Evolutionary conservation across 1,139 yeast genomes (phyloP).

Genomic region (Geotrichum europaeum): DNA sequence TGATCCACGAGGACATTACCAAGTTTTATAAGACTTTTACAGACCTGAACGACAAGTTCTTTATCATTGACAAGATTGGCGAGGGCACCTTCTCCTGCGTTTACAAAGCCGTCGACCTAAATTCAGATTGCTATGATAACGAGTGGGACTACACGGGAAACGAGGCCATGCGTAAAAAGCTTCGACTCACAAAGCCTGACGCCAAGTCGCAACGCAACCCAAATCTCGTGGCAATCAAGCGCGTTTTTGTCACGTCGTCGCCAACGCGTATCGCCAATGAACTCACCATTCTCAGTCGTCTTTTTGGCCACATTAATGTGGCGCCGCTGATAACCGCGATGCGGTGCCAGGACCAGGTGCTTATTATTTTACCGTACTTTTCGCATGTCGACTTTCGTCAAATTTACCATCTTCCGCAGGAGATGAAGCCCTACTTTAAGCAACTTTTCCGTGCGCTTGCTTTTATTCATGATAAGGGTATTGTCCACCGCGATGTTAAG

Average conservation of each 20-base stretch:
- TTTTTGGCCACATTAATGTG: constrained; percentile 64
- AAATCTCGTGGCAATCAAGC: constrained; percentile 80
- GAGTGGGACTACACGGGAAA: constrained; percentile 23
- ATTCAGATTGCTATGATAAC: constrained; percentile 30
- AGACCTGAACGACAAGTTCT: constrained; percentile 52
- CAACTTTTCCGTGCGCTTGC: constrained; percentile 71
- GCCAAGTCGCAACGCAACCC: constrained; percentile 22
- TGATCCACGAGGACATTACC: constrained; percentile 46
- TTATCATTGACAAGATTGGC: constrained; percentile 78
- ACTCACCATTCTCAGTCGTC: constrained; percentile 61
- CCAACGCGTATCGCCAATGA: constrained; percentile 89
- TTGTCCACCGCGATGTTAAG: constrained; percentile 84
- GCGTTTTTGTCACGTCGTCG: constrained; percentile 91
- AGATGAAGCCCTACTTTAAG: constrained; percentile 72
- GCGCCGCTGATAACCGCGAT: constrained; percentile 88
- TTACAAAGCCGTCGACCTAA: constrained; percentile 74
- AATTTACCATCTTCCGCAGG: constrained; percentile 60
- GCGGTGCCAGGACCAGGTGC: constrained; percentile 82
- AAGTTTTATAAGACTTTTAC: constrained; percentile 60
- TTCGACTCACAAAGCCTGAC: not conserved
- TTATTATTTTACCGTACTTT: constrained; percentile 87
- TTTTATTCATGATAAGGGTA: constrained; percentile 67
- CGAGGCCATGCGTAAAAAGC: constrained; percentile 3
- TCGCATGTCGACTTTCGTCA: constrained; percentile 90
- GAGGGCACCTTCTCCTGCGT: constrained; percentile 94